Base-by-base conservation (phyloP, 2,329 filamentous ascomycete species). In the Cladosporium sp. region DNA sequence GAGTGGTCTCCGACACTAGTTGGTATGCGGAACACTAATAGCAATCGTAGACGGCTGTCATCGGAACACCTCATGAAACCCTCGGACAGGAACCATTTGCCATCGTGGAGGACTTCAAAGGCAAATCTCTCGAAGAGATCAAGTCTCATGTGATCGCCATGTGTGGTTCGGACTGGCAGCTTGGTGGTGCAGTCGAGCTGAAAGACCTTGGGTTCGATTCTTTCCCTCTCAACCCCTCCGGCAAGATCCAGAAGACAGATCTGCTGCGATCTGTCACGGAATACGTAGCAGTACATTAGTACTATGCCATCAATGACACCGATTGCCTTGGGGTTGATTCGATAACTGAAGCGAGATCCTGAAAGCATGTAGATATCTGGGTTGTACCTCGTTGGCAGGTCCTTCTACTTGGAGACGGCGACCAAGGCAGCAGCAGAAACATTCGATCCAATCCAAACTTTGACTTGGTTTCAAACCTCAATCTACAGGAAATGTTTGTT, bases 221-320 rank as follows among this genome's bases (percentile, higher is more conserved):
- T 11, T 74, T 72, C 59, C 72, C 70, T 24, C 44, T 73, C 12
- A 74, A 73, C 49, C 67, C 71, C 1, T 73, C 70, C 2, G 68
- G 68, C 4, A 74, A 74, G 66, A 69, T 74, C n/a, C 57, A 59
- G 18, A 59, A 59, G 57, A 38, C 57, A 1, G 57, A 28, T 1
- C 12, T 59, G 21, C 21, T 47, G 8, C 36, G 24, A 14, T 26
- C 38, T 7, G 34, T 59, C 18, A 24, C 5, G 2, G 38, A 59
- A 38, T 59, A 59, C 18, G 18, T 59, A 18, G 34, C 34, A 6
- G 55, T 55, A 3, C 28, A 34, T 11, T 55, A 34, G n/a, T 4
- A 10, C 41, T 7, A 15, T 47, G n/a, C 10, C 10, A 47, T 47
- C n/a, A 21, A 21, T 21, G 41, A 11, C n/a, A 24, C 10, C 2